Base-by-base conservation (phyloP, 495 filamentous ascomycete genomes). In the Penicillium herquei region DNA sequence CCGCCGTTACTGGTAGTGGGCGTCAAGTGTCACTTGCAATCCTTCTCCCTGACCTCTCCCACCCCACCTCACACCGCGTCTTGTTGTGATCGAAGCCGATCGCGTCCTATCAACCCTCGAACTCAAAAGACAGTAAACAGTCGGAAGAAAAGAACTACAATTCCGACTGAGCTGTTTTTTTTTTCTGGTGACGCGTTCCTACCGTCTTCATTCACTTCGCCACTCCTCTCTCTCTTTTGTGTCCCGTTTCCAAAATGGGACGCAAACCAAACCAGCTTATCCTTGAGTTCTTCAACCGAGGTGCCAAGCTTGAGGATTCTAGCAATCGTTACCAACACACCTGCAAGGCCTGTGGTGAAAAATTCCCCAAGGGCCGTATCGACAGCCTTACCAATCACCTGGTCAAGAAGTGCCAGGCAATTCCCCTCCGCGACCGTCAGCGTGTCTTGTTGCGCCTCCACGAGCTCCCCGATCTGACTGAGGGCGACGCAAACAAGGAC, bases 321-420 rank as follows among this genome's bases (percentile, higher is more conserved):
- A 90, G 86, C 75, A 96, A 96, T 69, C 83, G 91, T 42, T 96
- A 96, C 63, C 84, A 88, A 61, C 88, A 93, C 67, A 91, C 87
- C 3, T 96, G 90, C 81, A 91, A 90, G 74, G 78, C 83, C 39
- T 96, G 91, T 63, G 88, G 89, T 45, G 88, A 93, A 63, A 82
- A 85, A 59, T 93, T 93, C 55, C 88, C 89, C 42, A 92, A 92
- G 61, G 91, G 91, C 59, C 82, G 91, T 48, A 84, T 89, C 64
- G 91, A 96, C 56, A 89, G 83, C 63, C 71, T 96, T 16, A 87
- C 81, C 33, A 85, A 75, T 58, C 91, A 96, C 64, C 74, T 96
- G 44, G 81, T 87, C 41, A 92, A 90, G 70, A 91, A 87, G 72
- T 96, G 91, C 65, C 86, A 86, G 40, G 87, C 85, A 16, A 85